Conservation (phyloP, 345 rosid species). For the Arabidopsis suecica region DNA sequence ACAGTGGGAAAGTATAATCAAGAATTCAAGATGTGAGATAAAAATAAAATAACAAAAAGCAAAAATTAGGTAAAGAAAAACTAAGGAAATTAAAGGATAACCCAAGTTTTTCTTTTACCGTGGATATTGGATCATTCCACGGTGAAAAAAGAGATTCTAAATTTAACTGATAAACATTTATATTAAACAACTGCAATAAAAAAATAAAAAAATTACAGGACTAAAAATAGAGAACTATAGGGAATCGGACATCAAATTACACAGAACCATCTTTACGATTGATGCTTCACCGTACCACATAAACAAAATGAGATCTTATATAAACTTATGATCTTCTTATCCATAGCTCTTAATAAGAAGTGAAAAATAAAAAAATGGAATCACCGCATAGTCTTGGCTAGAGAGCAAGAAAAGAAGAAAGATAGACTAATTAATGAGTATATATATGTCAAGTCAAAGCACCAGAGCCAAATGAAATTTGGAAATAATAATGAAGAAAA, state of each 20-base stretch:
- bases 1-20: background rate
- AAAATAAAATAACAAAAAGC: background rate
- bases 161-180: background rate
- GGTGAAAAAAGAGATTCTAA: background rate
- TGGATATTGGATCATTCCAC: slow-evolving; percentile 5
- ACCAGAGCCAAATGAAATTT: slow-evolving; percentile 25
- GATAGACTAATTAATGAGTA: background rate
- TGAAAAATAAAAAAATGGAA: slow-evolving; percentile 17
- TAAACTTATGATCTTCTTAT: slow-evolving; percentile 29
- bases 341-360: slow-evolving; percentile 20
- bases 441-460: slow-evolving; percentile 19
- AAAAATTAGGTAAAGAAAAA: slow-evolving; percentile 29
- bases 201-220: background rate
- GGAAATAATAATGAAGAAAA: slow-evolving; percentile 22
- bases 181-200: background rate
- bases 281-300: slow-evolving; percentile 6
- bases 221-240: background rate
- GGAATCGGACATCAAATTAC: slow-evolving; percentile 4
- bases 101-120: slow-evolving; percentile 2
- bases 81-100: background rate
- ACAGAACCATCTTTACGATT: background rate
- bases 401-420: background rate
- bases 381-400: slow-evolving; percentile 26
- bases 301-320: slow-evolving; percentile 18
- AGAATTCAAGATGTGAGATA: background rate